These are phyloP conservation scores for Volvariella surrecta DNA, from an alignment of 1,284 basidiomycete genomes.

Conservation along the genomic window DNA sequence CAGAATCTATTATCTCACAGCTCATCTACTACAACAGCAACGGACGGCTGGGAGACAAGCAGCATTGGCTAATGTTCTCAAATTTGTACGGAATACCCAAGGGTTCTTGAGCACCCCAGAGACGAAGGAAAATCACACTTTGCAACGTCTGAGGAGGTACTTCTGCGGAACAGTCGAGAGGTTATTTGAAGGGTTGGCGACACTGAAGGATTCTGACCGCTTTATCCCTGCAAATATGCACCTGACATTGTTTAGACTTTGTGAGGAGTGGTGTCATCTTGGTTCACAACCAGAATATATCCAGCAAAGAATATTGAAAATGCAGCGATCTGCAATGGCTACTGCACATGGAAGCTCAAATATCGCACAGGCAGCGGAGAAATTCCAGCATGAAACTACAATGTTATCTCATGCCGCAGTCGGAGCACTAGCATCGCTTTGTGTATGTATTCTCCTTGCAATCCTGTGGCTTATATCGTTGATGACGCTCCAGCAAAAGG, in stretches of 20 bases:
- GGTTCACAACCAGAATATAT: constrained; percentile 70
- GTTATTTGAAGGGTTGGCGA: constrained; percentile 73
- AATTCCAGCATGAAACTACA: constrained; percentile 67
- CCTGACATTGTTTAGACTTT: constrained; percentile 75
- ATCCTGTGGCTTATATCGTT: constrained; percentile 8
- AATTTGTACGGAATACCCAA: constrained; percentile 82
- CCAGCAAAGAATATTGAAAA: constrained; percentile 66
- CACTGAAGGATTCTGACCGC: constrained; percentile 65
- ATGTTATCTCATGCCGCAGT: constrained; percentile 71
- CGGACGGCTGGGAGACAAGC: constrained; percentile 64
- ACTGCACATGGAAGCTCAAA: constrained; percentile 30
- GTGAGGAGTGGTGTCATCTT: constrained; percentile 91
- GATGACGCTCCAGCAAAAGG: constrained; percentile 47
- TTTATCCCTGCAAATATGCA: constrained; percentile 76
- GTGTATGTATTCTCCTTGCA: constrained; percentile 54
- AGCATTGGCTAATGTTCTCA: constrained; percentile 73
- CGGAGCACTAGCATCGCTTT: constrained; percentile 80
- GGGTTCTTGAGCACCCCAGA: constrained; percentile 66
- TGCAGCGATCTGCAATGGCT: constrained; percentile 64
- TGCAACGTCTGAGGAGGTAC: constrained; percentile 80
- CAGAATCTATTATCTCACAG: constrained; percentile 82
- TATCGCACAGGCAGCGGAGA: constrained; percentile 49
- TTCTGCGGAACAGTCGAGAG: constrained; percentile 88
- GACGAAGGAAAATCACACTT: constrained; percentile 68
- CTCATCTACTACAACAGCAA: constrained; percentile 68